Evolutionary conservation across 176 grass and related monocot species (phyloP).

Genomic region (Zoysia pacifica): DNA sequence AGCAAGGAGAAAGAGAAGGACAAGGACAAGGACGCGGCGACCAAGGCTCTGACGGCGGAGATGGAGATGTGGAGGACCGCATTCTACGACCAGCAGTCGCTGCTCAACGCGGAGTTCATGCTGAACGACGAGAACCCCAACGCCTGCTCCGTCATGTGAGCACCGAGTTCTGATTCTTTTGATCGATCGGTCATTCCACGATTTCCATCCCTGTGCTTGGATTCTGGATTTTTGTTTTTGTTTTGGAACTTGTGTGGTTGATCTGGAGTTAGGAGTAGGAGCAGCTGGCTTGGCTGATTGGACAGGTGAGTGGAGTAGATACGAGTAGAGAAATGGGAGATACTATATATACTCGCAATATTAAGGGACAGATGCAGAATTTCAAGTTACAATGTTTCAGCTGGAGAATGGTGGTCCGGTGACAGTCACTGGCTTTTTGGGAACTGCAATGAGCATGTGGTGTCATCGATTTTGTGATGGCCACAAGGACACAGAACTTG

Average conservation of each 20-base stretch:
- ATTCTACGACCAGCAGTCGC: conserved; percentile 52
- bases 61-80: conserved; percentile 35
- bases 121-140: conserved; percentile 94
- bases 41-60: conserved; percentile 38
- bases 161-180: not conserved
- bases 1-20: not conserved
- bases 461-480: not conserved
- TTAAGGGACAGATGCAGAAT: not conserved
- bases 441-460: not conserved
- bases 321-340: not conserved
- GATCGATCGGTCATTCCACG: not conserved
- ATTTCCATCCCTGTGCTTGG: not conserved
- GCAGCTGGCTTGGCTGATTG: not conserved
- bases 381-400: conserved; percentile 6
- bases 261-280: not conserved
- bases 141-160: conserved; percentile 66
- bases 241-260: not conserved
- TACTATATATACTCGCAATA: not conserved
- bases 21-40: conserved; percentile 26
- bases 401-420: not conserved
- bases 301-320: not conserved
- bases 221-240: not conserved
- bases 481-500: not conserved
- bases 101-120: conserved; percentile 54
- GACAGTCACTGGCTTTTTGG: conserved; percentile 1